These are phyloP conservation scores for Hamamelis virginiana DNA, from an alignment of 164 flowering plant species.

Conservation along the genomic window DNA sequence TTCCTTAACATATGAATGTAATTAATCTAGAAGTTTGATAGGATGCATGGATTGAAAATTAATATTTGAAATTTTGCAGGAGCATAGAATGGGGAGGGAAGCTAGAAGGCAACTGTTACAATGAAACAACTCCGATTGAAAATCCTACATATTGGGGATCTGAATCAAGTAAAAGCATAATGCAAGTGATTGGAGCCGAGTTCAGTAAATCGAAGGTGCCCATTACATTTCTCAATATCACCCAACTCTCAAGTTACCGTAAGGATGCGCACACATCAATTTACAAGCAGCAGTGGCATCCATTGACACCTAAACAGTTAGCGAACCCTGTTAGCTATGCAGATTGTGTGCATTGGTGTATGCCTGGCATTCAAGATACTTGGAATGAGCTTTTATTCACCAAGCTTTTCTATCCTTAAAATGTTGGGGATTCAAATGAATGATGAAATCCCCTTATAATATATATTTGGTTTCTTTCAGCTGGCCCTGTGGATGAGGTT, in stretches of 20 bases:
- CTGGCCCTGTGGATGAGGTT: too few relatives aligned
- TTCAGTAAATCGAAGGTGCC: conserved; percentile 52
- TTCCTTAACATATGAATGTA: too few relatives aligned
- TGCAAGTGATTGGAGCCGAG: conserved; percentile 65
- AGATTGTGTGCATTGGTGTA: conserved; percentile 87
- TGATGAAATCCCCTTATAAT: too few relatives aligned
- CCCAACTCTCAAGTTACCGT: conserved; percentile 74
- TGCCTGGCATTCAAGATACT: conserved; percentile 88
- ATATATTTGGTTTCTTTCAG: too few relatives aligned
- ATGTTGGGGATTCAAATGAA: too few relatives aligned
- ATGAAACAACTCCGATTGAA: conserved; percentile 55
- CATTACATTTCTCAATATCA: conserved; percentile 71
- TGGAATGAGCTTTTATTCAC: conserved; percentile 86
- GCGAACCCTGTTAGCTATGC: conserved; percentile 76
- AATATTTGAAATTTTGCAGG: conserved; percentile 29
- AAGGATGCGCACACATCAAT: conserved; percentile 84
- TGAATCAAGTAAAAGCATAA: conserved; percentile 52
- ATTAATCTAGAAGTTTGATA: too few relatives aligned
- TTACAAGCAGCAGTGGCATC: conserved; percentile 87
- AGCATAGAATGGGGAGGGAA: conserved; percentile 76
- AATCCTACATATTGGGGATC: conserved; percentile 73
- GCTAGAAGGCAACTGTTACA: conserved; percentile 58
- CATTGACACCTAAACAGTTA: conserved; percentile 61
- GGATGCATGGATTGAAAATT: too few relatives aligned
- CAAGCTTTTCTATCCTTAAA: conserved; percentile 68